phyloP scores from a whole-genome alignment of 345 rosid genomes.

The Rhizophora apiculata region DNA sequence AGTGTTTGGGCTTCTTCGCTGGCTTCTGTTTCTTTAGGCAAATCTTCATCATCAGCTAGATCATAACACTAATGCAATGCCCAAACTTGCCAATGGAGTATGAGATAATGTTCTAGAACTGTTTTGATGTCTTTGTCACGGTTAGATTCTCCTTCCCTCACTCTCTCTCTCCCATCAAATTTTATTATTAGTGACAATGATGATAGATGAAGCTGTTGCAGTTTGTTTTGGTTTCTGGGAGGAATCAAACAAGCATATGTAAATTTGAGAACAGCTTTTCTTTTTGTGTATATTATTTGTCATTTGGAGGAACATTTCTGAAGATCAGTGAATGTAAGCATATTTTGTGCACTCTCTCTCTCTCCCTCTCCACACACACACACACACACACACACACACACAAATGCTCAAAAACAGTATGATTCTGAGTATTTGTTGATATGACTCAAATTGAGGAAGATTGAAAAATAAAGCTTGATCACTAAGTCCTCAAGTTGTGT shows the following conservation, averaged over 20 bases:
- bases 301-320: conserved; percentile 14
- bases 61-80: conserved; percentile 26
- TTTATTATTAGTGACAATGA: conserved; percentile 7
- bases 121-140: conserved; percentile 9
- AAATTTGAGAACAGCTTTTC: conserved; percentile 49
- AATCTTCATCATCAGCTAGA: conserved; percentile 57
- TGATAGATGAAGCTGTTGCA: conserved; percentile 29
- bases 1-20: conserved; percentile 90
- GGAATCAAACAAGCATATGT: conserved; percentile 44
- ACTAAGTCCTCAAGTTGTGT: too few relatives aligned
- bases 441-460: too few relatives aligned
- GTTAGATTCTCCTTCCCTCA: conserved; percentile 12
- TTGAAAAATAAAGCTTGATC: too few relatives aligned
- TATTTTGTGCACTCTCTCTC: background rate
- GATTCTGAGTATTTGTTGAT: too few relatives aligned
- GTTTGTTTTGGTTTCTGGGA: conserved; percentile 30
- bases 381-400: too few relatives aligned
- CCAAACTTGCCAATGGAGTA: background rate
- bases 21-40: conserved; percentile 82
- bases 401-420: too few relatives aligned
- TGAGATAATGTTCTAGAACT: conserved; percentile 17
- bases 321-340: conserved; percentile 14
- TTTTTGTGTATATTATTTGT: conserved; percentile 32
- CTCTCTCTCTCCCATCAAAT: background rate
- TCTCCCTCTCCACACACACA: background rate